Conservation (phyloP, 768 basidiomycete species). For the Lentinus brumalis region DNA sequence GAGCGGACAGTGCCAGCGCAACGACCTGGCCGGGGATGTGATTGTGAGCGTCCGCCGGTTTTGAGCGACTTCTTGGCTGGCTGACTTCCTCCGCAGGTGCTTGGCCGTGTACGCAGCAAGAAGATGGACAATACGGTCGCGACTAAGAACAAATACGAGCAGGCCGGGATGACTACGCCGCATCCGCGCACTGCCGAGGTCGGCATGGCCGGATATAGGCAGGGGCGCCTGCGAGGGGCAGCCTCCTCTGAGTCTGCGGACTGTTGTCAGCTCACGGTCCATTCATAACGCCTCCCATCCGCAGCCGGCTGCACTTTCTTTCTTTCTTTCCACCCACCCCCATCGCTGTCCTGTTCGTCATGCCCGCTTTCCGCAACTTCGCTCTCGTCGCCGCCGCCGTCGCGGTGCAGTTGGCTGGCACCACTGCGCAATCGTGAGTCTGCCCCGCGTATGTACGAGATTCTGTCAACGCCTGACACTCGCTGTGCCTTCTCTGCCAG, state of each 20-base stretch:
- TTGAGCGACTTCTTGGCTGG: no score
- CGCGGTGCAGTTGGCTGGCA: conserved; percentile 17
- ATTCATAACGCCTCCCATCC: conserved; percentile 1
- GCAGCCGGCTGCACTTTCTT: conserved; percentile 23
- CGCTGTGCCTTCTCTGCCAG: background rate
- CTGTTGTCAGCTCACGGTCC: background rate
- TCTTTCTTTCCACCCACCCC: conserved; percentile 4
- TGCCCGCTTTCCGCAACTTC: conserved; percentile 16
- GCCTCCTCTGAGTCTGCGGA: background rate
- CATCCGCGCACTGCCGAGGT: no score
- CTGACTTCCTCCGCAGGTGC: no score
- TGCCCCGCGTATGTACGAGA: background rate
- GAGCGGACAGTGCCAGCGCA: no score
- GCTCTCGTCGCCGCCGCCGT: conserved; percentile 17
- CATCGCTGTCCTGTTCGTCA: background rate
- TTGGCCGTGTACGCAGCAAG: no score
- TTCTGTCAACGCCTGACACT: background rate
- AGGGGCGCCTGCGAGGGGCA: background rate
- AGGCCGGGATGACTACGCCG: no score
- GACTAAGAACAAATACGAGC: no score
- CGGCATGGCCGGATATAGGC: no score
- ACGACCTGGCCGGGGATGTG: no score
- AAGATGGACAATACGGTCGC: no score
- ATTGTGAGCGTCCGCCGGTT: no score
- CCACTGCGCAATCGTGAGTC: conserved; percentile 26